These are phyloP conservation scores for Mollisiaceae sp. DNA, from an alignment of 2,329 filamentous ascomycete genomes.

Conservation along the genomic window DNA sequence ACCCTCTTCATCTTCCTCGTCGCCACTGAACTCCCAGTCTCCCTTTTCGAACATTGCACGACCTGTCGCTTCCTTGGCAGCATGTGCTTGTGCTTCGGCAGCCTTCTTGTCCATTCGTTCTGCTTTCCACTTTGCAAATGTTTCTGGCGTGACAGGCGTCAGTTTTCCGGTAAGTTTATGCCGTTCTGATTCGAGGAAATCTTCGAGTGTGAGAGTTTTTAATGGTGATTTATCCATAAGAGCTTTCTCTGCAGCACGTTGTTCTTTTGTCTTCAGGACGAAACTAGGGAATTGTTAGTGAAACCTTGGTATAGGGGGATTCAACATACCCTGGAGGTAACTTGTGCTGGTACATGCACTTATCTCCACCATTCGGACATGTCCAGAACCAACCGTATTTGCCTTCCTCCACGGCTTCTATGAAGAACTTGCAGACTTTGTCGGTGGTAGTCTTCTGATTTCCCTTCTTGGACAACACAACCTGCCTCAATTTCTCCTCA, in stretches of 20 bases:
- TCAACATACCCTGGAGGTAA: conserved; percentile 84
- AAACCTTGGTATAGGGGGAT: background rate
- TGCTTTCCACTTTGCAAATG: conserved; percentile 97
- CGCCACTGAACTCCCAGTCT: conserved; percentile 78
- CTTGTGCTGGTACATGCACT: conserved; percentile 98
- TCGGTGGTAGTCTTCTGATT: conserved; percentile 95
- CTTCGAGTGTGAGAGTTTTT: conserved; percentile 92
- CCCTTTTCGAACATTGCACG: conserved; percentile 95
- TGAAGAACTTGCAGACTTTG: conserved; percentile 99
- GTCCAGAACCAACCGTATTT: conserved; percentile 99
- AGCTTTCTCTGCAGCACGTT: conserved; percentile 93
- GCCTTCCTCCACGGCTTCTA: conserved; percentile 94
- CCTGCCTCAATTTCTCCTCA: conserved; percentile 89
- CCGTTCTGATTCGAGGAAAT: conserved; percentile 94
- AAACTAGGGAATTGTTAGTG: conserved; percentile 64
- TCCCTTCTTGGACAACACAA: conserved; percentile 94
- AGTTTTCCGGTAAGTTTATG: conserved; percentile 92
- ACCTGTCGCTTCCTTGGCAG: conserved; percentile 94
- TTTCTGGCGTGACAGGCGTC: conserved; percentile 91
- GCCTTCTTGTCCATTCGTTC: conserved; percentile 93
- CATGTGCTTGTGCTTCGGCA: conserved; percentile 86
- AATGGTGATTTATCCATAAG: conserved; percentile 94
- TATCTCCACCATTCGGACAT: conserved; percentile 94
- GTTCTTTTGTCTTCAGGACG: conserved; percentile 96
- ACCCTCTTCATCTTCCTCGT: conserved; percentile 54